phyloP scores from a whole-genome alignment of 2,329 filamentous ascomycete species.

The Aspergillus versicolor region DNA sequence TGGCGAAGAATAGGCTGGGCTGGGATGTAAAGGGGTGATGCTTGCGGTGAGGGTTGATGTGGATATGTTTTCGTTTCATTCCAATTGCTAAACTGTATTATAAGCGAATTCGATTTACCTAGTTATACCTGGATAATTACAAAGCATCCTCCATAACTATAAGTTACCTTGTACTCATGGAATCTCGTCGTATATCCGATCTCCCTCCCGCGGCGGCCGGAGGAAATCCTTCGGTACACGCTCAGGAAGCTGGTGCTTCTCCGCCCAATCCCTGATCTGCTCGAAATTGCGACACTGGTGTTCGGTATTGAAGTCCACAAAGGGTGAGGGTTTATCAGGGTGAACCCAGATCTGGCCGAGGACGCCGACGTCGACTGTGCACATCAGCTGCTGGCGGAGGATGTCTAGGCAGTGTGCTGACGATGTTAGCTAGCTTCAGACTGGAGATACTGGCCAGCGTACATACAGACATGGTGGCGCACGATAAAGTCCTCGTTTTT shows the following conservation, averaged over 20 bases:
- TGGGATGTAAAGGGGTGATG: not conserved
- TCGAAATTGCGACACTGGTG: constrained; percentile 62
- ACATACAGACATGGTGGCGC: constrained; percentile 58
- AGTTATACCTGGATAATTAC: too few relatives aligned
- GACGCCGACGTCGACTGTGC: constrained; percentile 59
- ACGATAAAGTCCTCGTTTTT: constrained; percentile 56
- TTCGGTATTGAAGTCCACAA: constrained; percentile 62
- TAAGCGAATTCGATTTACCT: not conserved
- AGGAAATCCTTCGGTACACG: not conserved
- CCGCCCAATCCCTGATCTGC: constrained; percentile 54
- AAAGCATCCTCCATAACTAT: too few relatives aligned
- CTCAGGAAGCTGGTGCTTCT: constrained; percentile 48
- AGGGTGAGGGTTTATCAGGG: constrained; percentile 48
- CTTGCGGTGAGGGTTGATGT: too few relatives aligned
- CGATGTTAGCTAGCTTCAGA: too few relatives aligned
- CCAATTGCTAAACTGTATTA: not conserved
- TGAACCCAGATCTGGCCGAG: constrained; percentile 61
- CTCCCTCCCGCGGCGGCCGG: too few relatives aligned
- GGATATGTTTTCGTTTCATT: too few relatives aligned
- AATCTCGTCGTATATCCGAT: not conserved
- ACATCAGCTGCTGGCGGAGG: constrained; percentile 63
- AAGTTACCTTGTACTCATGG: too few relatives aligned
- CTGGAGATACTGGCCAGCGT: not conserved
- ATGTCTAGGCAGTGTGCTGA: constrained; percentile 61
- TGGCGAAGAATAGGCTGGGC: not conserved